A percentile compares a stretch with the other conserved stretches of the same genome.
These are phyloP conservation scores for Mayamaea pseudoterrestris DNA, from an alignment of 108 stramenopile genomes.

Conservation along the genomic window DNA sequence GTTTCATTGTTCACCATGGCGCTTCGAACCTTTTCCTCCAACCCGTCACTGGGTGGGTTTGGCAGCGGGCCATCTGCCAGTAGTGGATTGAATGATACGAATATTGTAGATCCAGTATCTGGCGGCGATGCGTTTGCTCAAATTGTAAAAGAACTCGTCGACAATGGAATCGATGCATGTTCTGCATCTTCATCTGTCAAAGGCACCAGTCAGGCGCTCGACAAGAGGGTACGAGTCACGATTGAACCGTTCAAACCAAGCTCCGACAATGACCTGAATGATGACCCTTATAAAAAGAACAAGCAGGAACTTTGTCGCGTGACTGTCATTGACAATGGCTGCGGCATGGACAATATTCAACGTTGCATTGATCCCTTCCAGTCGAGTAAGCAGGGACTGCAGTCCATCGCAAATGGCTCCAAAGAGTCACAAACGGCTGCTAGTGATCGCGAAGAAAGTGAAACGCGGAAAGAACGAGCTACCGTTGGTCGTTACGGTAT, in stretches of 20 bases:
- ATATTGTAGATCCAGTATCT: neutral
- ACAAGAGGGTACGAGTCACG: conserved; percentile 31
- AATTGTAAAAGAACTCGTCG: conserved; percentile 82
- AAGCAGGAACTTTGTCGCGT: conserved; percentile 35
- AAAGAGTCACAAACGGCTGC: no score
- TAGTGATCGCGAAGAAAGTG: no score
- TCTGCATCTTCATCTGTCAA: neutral
- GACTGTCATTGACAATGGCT: conserved; percentile 69
- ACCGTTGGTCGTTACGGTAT: conserved; percentile 56
- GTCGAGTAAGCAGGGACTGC: conserved; percentile 60
- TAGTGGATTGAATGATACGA: neutral
- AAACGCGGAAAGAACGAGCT: conserved; percentile 2
- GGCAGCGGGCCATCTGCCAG: conserved; percentile 37
- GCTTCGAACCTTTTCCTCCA: conserved; percentile 59
- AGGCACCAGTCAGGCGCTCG: neutral
- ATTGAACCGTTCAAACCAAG: conserved; percentile 11
- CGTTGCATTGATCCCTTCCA: conserved; percentile 67
- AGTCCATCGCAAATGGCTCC: no score
- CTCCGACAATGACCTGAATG: conserved; percentile 5
- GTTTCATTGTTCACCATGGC: conserved; percentile 37
- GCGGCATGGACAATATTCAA: conserved; percentile 72
- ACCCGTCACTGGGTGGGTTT: conserved; percentile 78
- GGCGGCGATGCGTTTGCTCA: conserved; percentile 70
- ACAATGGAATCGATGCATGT: conserved; percentile 85
- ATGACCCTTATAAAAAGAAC: conserved; percentile 5